These are phyloP conservation scores for Apiospora marii DNA, from an alignment of 2,329 filamentous ascomycete genomes.

Conservation along the genomic window DNA sequence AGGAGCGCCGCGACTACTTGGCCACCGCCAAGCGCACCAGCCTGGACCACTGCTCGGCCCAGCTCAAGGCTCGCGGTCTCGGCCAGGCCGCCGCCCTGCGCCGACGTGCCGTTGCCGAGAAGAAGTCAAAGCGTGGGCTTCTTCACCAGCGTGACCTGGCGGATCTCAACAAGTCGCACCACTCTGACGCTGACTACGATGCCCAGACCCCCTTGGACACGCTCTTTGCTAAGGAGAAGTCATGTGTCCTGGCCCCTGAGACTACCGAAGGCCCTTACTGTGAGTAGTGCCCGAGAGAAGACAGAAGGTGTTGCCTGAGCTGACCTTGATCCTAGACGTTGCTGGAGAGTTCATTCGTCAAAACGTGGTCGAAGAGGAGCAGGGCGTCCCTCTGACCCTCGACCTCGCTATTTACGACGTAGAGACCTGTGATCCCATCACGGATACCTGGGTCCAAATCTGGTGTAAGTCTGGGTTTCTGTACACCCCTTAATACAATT, in stretches of 20 bases:
- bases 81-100: slow-evolving; percentile 53
- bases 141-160: slow-evolving; percentile 43
- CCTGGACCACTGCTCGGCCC: slow-evolving; percentile 55
- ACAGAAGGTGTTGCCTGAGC: no score
- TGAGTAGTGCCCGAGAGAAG: slow-evolving; percentile 29
- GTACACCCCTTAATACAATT: no score
- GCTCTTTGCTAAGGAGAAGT: slow-evolving; percentile 52
- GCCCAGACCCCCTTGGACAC: slow-evolving; percentile 42
- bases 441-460: slow-evolving; percentile 58
- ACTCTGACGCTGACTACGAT: slow-evolving; percentile 38
- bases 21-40: slow-evolving; percentile 48
- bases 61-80: slow-evolving; percentile 56
- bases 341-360: slow-evolving; percentile 58
- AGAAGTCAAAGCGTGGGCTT: slow-evolving; percentile 32
- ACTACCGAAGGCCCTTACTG: slow-evolving; percentile 63
- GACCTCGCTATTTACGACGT: slow-evolving; percentile 64
- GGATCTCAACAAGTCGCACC: slow-evolving; percentile 43
- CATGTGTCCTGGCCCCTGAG: slow-evolving; percentile 60
- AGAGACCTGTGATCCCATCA: slow-evolving; percentile 59
- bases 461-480: no score
- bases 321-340: slow-evolving; percentile 45
- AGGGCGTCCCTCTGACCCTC: slow-evolving; percentile 56
- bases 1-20: slow-evolving; percentile 57
- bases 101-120: slow-evolving; percentile 49
- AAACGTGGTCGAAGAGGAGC: slow-evolving; percentile 56